Base-by-base conservation (phyloP, 2,329 filamentous ascomycete species). In the Diaporthe sp. region DNA sequence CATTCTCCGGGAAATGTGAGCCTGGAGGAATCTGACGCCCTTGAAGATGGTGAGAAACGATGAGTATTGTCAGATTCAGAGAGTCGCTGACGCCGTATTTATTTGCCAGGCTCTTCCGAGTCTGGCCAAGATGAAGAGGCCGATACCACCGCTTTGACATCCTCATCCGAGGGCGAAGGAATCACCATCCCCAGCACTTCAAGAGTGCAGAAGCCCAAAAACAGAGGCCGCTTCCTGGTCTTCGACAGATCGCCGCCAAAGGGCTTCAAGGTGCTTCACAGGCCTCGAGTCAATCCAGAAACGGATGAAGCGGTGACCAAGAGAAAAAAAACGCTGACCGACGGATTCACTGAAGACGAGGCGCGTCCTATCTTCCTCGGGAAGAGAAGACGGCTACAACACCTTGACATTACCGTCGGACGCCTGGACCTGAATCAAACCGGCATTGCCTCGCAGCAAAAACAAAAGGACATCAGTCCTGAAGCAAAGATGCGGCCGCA, bases 351-450 rank as follows among this genome's bases (percentile, higher is more conserved):
- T 8, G 9, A 69, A 8, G 59, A 59, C 25, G 75, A 76, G 39
- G 65, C 70, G 30, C 73, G 71, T 25, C 56, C 66, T 25, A 58
- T n/a, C 17, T 39, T 50, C 22, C 19, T 30, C 17, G 53, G 56
- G 13, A 73, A 50, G 17, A 75, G 63, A 55, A 42, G 51, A 51
- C 72, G 72, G 51, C 69, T 66, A 42, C 55, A 69, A 9, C 70
- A 56, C 19, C 42, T 42, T 19, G 63, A 72, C 0, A 32, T 59
- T 9, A 61, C 53, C 30, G 51, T 79, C 4, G 77, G 78, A 6
- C 42, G 72, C 25, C 73, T 80, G 9, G 77, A 79, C 39, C 63
- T 78, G 27, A 78, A 77, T 17, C 79, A 79, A 59, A 75, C 76
- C 10, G 55, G 55, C 22, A 50, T 42, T 3, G 25, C 59, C 1